Evolutionary conservation across 1,284 basidiomycete genomes (phyloP).

Genomic region (Sphagnurus paluster): DNA sequence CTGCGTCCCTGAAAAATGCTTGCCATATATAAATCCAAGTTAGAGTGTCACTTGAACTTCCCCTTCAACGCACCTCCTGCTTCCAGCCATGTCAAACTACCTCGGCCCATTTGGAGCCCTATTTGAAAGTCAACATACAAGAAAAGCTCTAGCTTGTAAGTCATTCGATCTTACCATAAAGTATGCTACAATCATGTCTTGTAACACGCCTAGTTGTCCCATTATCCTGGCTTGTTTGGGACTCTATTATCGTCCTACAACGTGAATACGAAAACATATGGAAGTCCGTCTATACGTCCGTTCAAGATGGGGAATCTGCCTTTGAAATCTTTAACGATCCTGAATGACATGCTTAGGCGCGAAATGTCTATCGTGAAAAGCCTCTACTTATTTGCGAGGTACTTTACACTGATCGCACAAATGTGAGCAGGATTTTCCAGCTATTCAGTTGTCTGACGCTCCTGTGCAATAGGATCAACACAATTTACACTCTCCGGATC

Average conservation of each 20-base stretch:
- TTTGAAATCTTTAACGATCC: no score
- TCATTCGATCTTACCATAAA: background rate
- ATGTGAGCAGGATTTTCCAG: background rate
- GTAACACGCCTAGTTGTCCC: background rate
- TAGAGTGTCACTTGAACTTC: no score
- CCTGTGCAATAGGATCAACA: background rate
- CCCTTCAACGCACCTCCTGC: no score
- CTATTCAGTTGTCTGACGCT: background rate
- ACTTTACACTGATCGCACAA: constrained; percentile 1
- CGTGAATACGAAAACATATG: constrained; percentile 2
- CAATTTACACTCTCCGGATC: background rate
- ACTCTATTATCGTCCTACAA: background rate
- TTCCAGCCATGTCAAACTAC: no score
- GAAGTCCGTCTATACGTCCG: constrained; percentile 1
- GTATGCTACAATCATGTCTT: no score
- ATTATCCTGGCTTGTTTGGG: constrained; percentile 5
- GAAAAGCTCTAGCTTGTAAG: background rate
- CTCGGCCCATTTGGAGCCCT: no score
- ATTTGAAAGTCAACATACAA: background rate
- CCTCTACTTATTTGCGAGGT: background rate
- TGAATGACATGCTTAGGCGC: background rate
- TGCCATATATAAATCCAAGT: no score
- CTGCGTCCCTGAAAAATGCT: no score
- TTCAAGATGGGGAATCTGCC: no score
- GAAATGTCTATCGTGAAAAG: background rate